phyloP scores from a whole-genome alignment of 139 green algal species.

The Ettlia oleoabundans region DNA sequence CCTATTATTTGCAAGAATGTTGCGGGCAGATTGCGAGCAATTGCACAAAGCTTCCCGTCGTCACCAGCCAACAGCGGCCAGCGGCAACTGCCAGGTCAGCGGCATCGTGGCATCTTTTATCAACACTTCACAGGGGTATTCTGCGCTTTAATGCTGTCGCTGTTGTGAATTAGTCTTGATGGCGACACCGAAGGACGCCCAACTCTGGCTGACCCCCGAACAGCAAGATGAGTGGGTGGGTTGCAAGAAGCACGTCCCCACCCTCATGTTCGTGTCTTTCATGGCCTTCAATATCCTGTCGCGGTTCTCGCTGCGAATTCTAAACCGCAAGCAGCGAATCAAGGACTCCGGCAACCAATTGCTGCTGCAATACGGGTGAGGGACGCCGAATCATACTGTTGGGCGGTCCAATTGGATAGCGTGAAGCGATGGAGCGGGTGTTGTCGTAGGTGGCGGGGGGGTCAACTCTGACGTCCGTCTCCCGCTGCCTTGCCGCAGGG shows the following conservation, averaged over 20 bases:
- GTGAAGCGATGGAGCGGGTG: too few relatives aligned
- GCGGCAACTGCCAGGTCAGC: too few relatives aligned
- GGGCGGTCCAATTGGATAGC: too few relatives aligned
- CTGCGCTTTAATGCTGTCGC: too few relatives aligned
- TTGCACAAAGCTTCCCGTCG: too few relatives aligned
- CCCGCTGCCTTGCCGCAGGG: background rate
- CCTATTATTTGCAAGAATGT: too few relatives aligned
- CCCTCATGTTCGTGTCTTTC: constrained; percentile 17
- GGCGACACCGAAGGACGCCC: background rate
- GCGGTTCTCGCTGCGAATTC: background rate
- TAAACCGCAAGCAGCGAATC: constrained; percentile 7
- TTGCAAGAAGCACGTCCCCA: background rate
- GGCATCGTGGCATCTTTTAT: too few relatives aligned
- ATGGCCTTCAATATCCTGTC: constrained; percentile 11
- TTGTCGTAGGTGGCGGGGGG: too few relatives aligned
- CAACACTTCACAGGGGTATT: too few relatives aligned
- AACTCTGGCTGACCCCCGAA: background rate
- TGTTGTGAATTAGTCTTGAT: background rate
- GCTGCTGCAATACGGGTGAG: constrained; percentile 20
- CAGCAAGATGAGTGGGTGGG: constrained; percentile 12
- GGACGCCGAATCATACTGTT: too few relatives aligned
- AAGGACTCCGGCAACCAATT: background rate
- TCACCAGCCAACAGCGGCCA: too few relatives aligned
- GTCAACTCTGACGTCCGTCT: background rate
- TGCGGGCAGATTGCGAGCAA: too few relatives aligned